Conservation (phyloP, 1,284 basidiomycete genomes). For the Pulveroboletus sp. region DNA sequence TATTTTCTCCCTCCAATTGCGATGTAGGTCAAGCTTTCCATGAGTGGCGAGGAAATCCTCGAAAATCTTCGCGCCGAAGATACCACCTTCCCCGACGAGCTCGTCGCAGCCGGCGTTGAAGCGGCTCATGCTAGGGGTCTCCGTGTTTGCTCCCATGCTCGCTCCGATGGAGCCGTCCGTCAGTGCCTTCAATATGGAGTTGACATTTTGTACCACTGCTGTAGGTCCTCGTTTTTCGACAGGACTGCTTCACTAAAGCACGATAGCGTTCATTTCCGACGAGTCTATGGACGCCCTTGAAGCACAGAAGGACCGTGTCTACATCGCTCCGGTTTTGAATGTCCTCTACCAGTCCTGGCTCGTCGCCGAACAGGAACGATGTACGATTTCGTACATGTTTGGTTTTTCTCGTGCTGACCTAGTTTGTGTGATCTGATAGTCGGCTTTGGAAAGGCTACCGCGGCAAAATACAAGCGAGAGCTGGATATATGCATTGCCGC, state of each 20-base stretch:
- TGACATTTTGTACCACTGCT: constrained; percentile 33
- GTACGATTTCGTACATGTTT: constrained; percentile 4
- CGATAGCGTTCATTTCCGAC: constrained; percentile 37
- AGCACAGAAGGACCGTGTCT: constrained; percentile 36
- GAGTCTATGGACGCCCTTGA: constrained; percentile 37
- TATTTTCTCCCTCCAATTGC: background rate
- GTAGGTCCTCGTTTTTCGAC: constrained; percentile 13
- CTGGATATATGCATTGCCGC: constrained; percentile 35
- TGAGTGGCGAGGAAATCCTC: constrained; percentile 41
- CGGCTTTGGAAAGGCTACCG: constrained; percentile 22
- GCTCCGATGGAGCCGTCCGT: constrained; percentile 32
- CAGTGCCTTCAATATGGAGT: constrained; percentile 38
- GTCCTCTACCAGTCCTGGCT: constrained; percentile 32
- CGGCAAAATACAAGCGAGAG: constrained; percentile 31
- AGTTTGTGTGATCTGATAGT: constrained; percentile 11
- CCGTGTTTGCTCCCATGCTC: constrained; percentile 38
- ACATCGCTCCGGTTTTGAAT: constrained; percentile 35
- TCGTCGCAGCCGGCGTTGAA: constrained; percentile 35
- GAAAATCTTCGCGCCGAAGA: constrained; percentile 37
- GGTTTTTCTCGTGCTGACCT: background rate
- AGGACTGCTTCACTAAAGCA: background rate
- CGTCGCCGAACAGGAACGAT: constrained; percentile 27
- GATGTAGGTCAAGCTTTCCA: constrained; percentile 30
- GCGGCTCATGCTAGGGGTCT: constrained; percentile 35
- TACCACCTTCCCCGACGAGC: constrained; percentile 37